Base-by-base conservation (phyloP, 2,329 filamentous ascomycete species). In the Teratosphaeria destructans region DNA sequence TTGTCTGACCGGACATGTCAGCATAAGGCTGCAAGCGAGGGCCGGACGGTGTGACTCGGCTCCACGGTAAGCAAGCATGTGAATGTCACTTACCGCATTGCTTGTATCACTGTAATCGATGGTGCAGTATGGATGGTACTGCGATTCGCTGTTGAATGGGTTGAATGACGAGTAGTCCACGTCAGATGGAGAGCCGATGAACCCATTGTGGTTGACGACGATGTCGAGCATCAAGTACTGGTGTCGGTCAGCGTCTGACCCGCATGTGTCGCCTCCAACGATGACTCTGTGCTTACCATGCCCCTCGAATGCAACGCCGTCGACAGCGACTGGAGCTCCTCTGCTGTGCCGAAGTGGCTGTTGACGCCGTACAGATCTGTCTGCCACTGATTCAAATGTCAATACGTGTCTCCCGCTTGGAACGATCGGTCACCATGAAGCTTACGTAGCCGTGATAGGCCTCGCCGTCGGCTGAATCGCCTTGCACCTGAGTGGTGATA, bases 51-150 rank as follows among this genome's bases (percentile, higher is more conserved):
- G n/a, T 54, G n/a, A 54, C 19, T 26, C 29, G 54, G 27, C 54
- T 37, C 54, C 35, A 39, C 55, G 34, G 19, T 43, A 27, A 53
- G 52, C 27, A 19, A 12, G 35, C 43, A 49, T 49, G 14, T 54
- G 43, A 23, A 37, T 8, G 14, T 54, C 32, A 57, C 56, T 56
- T 55, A 60, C 58, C 23, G 37, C 19, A 19, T 63, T 57, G 54
- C 39, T 57, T 5, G 39, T 37, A 67, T 85, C 71, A 52, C 70
- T 67, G 72, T 84, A 85, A 69, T 86, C 68, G 57, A 83, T 76
- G 3, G 68, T 66, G 71, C 86, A 88, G 66, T 79, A 81, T 1
- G 78, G 53, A 68, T 89, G 85, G 72, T 82, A 89, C 65, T 85
- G 85, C 27, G 77, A 77, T 19, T 76, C 61, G 32, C 80, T 72